A percentile compares a stretch with the other conserved stretches of the same genome.
Conservation (phyloP, 805 yeast species). For the Candida endomychidarum region DNA sequence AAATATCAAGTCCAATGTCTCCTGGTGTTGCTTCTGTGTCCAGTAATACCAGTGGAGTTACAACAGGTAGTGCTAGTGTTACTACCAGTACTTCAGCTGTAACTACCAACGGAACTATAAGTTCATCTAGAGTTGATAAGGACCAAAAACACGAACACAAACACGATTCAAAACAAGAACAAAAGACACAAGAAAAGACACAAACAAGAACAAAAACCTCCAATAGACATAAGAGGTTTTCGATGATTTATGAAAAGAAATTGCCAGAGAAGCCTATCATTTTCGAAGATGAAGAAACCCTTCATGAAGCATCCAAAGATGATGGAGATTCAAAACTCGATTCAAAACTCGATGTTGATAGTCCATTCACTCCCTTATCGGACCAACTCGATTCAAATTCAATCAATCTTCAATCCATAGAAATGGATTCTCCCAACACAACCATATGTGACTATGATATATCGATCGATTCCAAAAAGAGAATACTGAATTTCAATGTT, state of each 20-base stretch:
- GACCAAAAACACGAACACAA: not conserved
- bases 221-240: conserved; percentile 5
- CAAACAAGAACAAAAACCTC: not conserved
- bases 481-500: conserved; percentile 11
- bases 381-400: conserved; percentile 8
- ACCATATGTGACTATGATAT: conserved; percentile 1
- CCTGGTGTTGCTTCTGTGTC: too few species aligned
- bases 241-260: conserved; percentile 3
- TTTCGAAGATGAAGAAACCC: not conserved
- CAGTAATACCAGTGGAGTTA: too few species aligned
- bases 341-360: not conserved
- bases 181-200: too few species aligned
- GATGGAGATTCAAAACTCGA: not conserved
- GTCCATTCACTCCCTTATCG: conserved; percentile 14
- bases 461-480: conserved; percentile 6
- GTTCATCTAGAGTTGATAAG: not conserved
- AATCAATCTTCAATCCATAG: conserved; percentile 9
- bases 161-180: not conserved
- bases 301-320: not conserved
- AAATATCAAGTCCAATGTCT: not conserved
- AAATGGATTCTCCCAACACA: conserved; percentile 9
- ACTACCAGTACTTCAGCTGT: conserved; percentile 1
- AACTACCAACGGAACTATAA: not conserved
- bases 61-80: conserved; percentile 8
- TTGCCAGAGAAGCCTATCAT: not conserved